Conservation (phyloP, 352 stramenopile species). For the Globisporangium iwayamae region DNA sequence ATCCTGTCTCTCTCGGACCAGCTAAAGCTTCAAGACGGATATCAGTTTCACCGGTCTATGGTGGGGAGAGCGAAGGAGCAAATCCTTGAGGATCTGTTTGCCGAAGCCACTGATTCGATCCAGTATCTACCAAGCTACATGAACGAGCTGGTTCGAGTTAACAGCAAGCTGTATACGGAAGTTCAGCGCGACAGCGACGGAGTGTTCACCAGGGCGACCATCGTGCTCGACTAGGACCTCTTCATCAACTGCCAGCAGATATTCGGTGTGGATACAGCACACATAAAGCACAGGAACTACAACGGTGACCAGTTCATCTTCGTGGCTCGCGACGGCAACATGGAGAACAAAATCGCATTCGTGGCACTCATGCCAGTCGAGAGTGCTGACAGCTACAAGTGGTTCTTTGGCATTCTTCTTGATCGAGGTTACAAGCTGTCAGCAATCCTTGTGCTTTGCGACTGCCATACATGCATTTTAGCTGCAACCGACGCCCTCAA, state of each 20-base stretch:
- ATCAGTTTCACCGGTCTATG: background rate
- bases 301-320: slow-evolving; percentile 23
- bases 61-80: background rate
- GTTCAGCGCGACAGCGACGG: background rate
- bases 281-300: slow-evolving; percentile 30
- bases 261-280: slow-evolving; percentile 19
- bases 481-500: background rate
- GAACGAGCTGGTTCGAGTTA: background rate
- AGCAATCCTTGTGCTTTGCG: background rate
- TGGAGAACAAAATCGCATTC: slow-evolving; percentile 18
- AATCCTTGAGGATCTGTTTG: background rate
- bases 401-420: background rate
- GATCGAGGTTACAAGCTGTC: background rate
- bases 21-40: background rate
- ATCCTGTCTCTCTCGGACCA: background rate
- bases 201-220: slow-evolving; percentile 13
- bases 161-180: background rate
- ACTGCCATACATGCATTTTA: background rate
- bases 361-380: slow-evolving; percentile 16
- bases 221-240: slow-evolving; percentile 7
- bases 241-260: slow-evolving; percentile 13
- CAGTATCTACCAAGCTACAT: background rate
- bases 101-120: background rate
- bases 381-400: background rate
- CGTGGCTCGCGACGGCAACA: slow-evolving; percentile 22